phyloP scores from a whole-genome alignment of 2,329 filamentous ascomycete species.

The Alternaria incomplexa region DNA sequence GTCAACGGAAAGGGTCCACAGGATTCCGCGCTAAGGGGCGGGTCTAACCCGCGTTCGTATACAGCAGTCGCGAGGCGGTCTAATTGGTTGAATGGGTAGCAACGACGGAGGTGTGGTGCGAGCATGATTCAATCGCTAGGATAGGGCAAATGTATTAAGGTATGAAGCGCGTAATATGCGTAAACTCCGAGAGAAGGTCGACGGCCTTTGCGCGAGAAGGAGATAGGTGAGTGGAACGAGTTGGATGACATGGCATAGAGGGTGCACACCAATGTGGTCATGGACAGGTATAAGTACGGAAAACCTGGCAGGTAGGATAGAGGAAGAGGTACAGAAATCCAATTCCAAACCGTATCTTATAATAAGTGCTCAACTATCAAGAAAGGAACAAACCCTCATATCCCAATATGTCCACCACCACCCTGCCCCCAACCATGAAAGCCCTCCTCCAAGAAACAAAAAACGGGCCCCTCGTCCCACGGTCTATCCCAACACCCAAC shows the following conservation, averaged over 20 bases:
- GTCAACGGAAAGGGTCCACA: neutral
- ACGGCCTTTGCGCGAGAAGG: neutral
- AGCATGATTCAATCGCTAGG: neutral
- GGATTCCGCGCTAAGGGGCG: neutral
- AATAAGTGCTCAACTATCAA: too few species aligned
- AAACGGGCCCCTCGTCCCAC: slow-evolving; percentile 30
- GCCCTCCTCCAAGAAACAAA: slow-evolving; percentile 39
- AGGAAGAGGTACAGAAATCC: neutral
- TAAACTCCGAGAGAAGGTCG: neutral
- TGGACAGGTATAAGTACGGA: neutral
- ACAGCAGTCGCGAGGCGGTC: neutral
- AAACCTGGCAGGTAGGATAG: neutral
- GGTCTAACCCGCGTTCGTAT: slow-evolving; percentile 13
- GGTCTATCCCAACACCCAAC: slow-evolving; percentile 38
- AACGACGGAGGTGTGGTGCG: neutral
- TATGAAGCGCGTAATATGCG: neutral
- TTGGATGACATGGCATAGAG: neutral
- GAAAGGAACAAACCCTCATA: neutral
- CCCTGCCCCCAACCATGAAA: slow-evolving; percentile 20
- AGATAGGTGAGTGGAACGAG: neutral
- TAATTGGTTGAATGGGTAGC: slow-evolving; percentile 1
- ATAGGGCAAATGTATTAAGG: neutral
- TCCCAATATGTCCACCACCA: neutral
- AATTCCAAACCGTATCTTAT: neutral
- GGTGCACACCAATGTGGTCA: neutral